Base-by-base conservation (phyloP, 2,329 filamentous ascomycete genomes). In the Coccinonectria pachysandricola region DNA sequence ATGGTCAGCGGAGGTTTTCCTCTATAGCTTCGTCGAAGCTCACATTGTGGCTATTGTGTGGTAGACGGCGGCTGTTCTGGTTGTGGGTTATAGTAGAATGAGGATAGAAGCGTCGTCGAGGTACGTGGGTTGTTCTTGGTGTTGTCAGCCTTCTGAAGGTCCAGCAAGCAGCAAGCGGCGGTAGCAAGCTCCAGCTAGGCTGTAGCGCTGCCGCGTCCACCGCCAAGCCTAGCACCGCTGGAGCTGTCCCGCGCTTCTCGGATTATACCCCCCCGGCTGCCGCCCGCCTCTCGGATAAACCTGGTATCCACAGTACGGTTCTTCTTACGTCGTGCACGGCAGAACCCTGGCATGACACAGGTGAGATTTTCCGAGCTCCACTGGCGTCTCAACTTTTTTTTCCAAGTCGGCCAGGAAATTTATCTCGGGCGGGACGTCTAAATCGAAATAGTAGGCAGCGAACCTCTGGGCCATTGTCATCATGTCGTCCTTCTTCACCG, bases 401-500 rank as follows among this genome's bases (percentile, higher is more conserved):
- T 52, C 49, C 40, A 23, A 33, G 27, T 34, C 27, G 36, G 37
- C 31, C 41, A 30, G 42, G 42, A 49, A 45, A 45, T 42, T 45
- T 39, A 46, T 35, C 31, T 38, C 35, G 48, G 42, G 44, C 36
- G 42, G 45, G 48, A 35, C 35, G 38, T 40, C 31, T 27, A 44
- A 46, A 36, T 40, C 31, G 38, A 37, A 32, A 42, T 33, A 30
- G 30, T 31, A 48, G 35, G 35, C 38, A 48, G 35, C 35, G 38
- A 42, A 45, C 35, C 28, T 23, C 32, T 27, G 29, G 37, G 37
- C 27, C 34, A 23, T 32, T 42, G 36, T 46, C 43, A 62, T 40
- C 41, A 92, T 93, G 87, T 93, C 88, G 48, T 94, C 87, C 19
- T 98, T 96, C 60, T 98, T 98, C 60, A 94, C 87, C 26, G 65